Conservation (phyloP, 345 rosid species). For the Bruguiera gymnorhiza region DNA sequence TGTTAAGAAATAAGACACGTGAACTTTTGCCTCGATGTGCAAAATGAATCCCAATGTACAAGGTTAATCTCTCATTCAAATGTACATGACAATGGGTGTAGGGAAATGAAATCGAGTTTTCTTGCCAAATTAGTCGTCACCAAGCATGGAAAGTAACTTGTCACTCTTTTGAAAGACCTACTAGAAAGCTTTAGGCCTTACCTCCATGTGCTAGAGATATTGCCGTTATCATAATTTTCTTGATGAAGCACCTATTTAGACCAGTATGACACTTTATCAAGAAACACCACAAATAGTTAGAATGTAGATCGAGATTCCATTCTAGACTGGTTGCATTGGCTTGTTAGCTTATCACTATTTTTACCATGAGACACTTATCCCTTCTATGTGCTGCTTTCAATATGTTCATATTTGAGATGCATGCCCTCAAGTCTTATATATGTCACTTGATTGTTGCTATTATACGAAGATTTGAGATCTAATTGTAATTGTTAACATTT, state of each 20-base stretch:
- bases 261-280: too few species aligned
- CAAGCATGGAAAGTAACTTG: neutral
- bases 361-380: neutral
- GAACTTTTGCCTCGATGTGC: too few species aligned
- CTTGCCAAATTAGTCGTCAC: neutral
- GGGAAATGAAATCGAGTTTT: neutral
- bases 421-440: constrained; percentile 7
- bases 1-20: too few species aligned
- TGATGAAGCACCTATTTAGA: too few species aligned
- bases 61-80: neutral
- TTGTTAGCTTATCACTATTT: constrained; percentile 1
- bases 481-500: constrained; percentile 3
- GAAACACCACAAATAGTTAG: too few species aligned
- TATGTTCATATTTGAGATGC: neutral
- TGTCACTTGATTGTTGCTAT: neutral
- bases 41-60: too few species aligned
- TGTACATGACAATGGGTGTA: neutral
- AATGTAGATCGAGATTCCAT: neutral
- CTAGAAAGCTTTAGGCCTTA: neutral
- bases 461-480: neutral
- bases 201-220: neutral
- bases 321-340: constrained; percentile 12
- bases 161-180: neutral
- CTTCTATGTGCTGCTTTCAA: neutral
- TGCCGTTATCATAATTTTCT: neutral